phyloP scores from a whole-genome alignment of 352 stramenopile genomes.

The Lagenidium giganteum region DNA sequence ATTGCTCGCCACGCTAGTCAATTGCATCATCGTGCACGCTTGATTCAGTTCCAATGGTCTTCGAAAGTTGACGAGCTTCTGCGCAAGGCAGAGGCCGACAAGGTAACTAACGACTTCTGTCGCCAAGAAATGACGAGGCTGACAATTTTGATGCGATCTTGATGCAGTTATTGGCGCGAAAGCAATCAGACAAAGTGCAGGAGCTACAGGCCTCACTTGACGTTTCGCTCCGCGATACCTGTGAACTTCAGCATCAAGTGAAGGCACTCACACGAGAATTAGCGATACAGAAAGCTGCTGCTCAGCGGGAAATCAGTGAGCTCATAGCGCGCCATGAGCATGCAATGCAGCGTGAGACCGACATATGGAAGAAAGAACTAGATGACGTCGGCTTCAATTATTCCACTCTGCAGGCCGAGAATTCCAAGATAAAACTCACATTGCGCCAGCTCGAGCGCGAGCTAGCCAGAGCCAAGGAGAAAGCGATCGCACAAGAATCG shows the following conservation, averaged over 20 bases:
- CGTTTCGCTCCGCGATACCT: no score
- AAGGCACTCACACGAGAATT: no score
- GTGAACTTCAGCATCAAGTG: no score
- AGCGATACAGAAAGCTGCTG: neutral
- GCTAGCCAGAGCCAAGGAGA: slow-evolving; percentile 41
- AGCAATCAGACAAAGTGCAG: no score
- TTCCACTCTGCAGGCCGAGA: slow-evolving; percentile 39
- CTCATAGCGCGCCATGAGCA: no score
- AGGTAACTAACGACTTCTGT: neutral
- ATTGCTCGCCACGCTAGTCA: slow-evolving; percentile 33
- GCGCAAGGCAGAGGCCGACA: neutral
- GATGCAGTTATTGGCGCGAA: no score
- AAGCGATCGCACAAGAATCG: slow-evolving; percentile 33
- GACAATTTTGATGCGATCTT: no score
- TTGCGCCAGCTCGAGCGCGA: slow-evolving; percentile 61
- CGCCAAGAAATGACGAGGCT: no score
- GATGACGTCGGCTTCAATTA: slow-evolving; percentile 44
- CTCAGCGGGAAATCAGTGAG: neutral
- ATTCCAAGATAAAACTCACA: slow-evolving; percentile 51
- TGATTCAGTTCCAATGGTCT: slow-evolving; percentile 42
- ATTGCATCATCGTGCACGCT: slow-evolving; percentile 28
- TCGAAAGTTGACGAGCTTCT: slow-evolving; percentile 33
- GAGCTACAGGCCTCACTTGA: no score
- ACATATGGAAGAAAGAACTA: slow-evolving; percentile 56
- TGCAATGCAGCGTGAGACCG: slow-evolving; percentile 43